phyloP scores from a whole-genome alignment of 345 rosid genomes.

The Syzygium aqueum region DNA sequence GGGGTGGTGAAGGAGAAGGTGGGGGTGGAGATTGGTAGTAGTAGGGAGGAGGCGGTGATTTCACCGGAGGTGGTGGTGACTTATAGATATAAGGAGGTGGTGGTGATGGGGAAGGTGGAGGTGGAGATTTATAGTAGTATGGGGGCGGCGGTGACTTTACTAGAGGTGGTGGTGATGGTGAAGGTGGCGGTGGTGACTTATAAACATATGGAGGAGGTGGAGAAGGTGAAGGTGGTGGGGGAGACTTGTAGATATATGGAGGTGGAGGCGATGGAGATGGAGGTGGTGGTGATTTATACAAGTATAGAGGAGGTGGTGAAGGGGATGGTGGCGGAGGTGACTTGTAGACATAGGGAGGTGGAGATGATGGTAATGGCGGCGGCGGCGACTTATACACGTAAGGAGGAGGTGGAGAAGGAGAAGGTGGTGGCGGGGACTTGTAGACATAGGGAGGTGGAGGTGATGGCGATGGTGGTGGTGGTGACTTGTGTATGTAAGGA shows the following conservation, averaged over 20 bases:
- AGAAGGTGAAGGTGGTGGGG: not conserved
- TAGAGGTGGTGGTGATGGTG: not conserved
- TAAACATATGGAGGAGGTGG: not conserved
- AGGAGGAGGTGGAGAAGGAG: rapidly evolving
- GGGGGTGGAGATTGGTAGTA: not conserved
- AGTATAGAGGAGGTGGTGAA: rapidly evolving
- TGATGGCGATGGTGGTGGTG: not conserved
- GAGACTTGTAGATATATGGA: not conserved
- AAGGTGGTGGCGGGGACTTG: not conserved
- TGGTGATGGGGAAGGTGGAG: not conserved
- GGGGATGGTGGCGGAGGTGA: not conserved
- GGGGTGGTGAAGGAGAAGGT: not conserved
- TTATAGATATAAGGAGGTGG: not conserved
- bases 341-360: not conserved
- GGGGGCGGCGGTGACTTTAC: not conserved
- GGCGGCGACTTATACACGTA: rapidly evolving
- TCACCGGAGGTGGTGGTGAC: not conserved
- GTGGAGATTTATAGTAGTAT: not conserved
- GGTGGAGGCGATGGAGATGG: not conserved
- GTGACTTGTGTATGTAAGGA: not conserved
- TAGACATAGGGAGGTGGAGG: not conserved
- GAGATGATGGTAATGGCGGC: not conserved
- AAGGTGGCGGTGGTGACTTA: not conserved
- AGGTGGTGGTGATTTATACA: not conserved
- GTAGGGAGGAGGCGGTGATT: not conserved